A percentile compares a stretch with the other conserved stretches of the same genome.
These are phyloP conservation scores for Phanerochaete sordida DNA, from an alignment of 768 basidiomycete genomes.

Conservation along the genomic window DNA sequence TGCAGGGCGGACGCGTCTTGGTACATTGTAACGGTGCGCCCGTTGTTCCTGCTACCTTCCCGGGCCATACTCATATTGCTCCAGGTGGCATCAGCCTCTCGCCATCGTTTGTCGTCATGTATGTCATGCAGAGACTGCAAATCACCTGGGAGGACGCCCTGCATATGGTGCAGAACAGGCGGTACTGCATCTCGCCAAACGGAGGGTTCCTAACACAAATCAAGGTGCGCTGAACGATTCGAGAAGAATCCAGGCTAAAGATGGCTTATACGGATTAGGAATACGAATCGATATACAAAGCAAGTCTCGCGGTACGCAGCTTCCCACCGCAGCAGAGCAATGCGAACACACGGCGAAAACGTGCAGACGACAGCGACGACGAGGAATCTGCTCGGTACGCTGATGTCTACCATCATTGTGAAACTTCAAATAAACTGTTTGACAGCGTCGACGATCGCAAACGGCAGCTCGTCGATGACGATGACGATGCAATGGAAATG, in stretches of 20 bases:
- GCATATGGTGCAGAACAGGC: constrained; percentile 83
- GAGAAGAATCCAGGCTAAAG: too few relatives aligned
- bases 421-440: neutral
- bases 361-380: constrained; percentile 68
- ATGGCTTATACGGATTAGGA: constrained; percentile 47
- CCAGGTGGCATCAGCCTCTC: constrained; percentile 84
- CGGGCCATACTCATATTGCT: neutral
- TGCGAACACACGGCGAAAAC: constrained; percentile 57
- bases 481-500: constrained; percentile 30
- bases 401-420: too few relatives aligned
- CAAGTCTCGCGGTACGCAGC: constrained; percentile 61
- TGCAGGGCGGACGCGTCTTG: constrained; percentile 68
- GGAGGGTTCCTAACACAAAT: constrained; percentile 90
- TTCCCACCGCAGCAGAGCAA: constrained; percentile 51
- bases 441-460: constrained; percentile 42
- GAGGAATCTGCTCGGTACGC: constrained; percentile 45
- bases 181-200: constrained; percentile 93
- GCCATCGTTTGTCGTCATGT: constrained; percentile 90
- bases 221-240: too few relatives aligned
- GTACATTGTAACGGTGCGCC: constrained; percentile 85
- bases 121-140: constrained; percentile 82
- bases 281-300: constrained; percentile 90
- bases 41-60: neutral
- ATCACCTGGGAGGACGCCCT: constrained; percentile 87
- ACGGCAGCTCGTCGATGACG: constrained; percentile 32